Evolutionary conservation across 1,284 basidiomycete genomes (phyloP).

Genomic region (Lentinula novae-zelandiae): DNA sequence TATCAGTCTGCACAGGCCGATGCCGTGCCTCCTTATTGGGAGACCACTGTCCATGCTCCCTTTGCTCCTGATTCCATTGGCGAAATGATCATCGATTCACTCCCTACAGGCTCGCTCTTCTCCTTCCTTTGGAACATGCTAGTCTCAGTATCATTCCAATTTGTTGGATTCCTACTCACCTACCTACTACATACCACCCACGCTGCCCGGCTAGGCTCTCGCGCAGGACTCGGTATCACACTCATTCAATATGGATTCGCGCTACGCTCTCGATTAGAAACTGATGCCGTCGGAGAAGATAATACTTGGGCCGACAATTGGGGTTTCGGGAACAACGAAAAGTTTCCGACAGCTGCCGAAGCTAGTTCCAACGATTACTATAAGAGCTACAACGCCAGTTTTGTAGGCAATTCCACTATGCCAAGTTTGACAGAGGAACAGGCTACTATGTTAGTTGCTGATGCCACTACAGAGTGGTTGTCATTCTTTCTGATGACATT

Average conservation of each 20-base stretch:
- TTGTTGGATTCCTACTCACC: slow-evolving; percentile 93
- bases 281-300: slow-evolving; percentile 19
- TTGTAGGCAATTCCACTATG: slow-evolving; percentile 22
- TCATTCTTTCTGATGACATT: slow-evolving; percentile 93
- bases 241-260: slow-evolving; percentile 93
- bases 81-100: slow-evolving; percentile 72
- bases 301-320: slow-evolving; percentile 26
- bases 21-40: slow-evolving; percentile 96
- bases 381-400: slow-evolving; percentile 25
- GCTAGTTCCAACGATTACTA: slow-evolving; percentile 39
- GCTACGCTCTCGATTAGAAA: slow-evolving; percentile 49
- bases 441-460: slow-evolving; percentile 37
- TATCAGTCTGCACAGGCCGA: slow-evolving; percentile 93
- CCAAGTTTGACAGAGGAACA: slow-evolving; percentile 34
- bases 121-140: slow-evolving; percentile 92
- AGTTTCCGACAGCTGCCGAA: slow-evolving; percentile 40
- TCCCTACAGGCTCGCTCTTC: slow-evolving; percentile 79
- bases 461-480: slow-evolving; percentile 80
- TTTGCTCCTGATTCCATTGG: slow-evolving; percentile 54
- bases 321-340: slow-evolving; percentile 28
- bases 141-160: slow-evolving; percentile 95
- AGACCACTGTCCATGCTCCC: slow-evolving; percentile 89
- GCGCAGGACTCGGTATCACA: slow-evolving; percentile 93
- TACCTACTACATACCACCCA: slow-evolving; percentile 95
- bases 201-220: slow-evolving; percentile 90